Evolutionary conservation across 1,284 basidiomycete genomes (phyloP).

Genomic region (Boletellus dicymbophilus): DNA sequence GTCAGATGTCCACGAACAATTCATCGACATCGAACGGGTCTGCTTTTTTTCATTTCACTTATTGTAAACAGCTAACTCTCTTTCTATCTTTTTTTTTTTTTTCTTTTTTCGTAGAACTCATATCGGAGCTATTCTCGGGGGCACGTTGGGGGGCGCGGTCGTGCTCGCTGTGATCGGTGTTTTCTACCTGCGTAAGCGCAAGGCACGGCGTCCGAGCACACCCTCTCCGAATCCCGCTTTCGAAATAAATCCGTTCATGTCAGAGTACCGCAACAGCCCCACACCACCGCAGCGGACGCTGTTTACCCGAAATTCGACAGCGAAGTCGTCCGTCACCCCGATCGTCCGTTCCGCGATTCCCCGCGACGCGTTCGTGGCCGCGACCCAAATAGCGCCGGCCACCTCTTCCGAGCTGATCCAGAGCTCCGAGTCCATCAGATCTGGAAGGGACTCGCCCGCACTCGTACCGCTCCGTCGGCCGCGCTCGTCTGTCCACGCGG

Average conservation of each 20-base stretch:
- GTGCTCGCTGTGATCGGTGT: slow-evolving; percentile 8
- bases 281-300: not conserved
- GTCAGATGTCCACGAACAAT: not conserved
- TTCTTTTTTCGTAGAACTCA: slow-evolving; percentile 9
- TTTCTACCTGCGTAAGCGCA: slow-evolving; percentile 10
- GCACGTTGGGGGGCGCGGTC: slow-evolving; percentile 15
- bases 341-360: slow-evolving; percentile 15
- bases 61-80: too few relatives aligned
- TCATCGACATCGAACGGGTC: slow-evolving; percentile 12
- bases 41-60: not conserved
- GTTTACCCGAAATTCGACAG: not conserved
- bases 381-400: too few relatives aligned
- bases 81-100: too few relatives aligned
- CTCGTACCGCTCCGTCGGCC: slow-evolving; percentile 5
- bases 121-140: slow-evolving; percentile 19
- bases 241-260: slow-evolving; percentile 7
- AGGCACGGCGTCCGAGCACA: not conserved
- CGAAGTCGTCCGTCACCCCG: slow-evolving; percentile 1
- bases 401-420: not conserved
- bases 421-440: slow-evolving; percentile 1
- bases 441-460: not conserved
- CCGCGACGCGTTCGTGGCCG: slow-evolving; percentile 4
- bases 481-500: not conserved
- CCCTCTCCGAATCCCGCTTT: not conserved
- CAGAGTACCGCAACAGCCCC: not conserved